Conservation (phyloP, 1,139 yeast genomes). For the Sugiyamaella sp. region DNA sequence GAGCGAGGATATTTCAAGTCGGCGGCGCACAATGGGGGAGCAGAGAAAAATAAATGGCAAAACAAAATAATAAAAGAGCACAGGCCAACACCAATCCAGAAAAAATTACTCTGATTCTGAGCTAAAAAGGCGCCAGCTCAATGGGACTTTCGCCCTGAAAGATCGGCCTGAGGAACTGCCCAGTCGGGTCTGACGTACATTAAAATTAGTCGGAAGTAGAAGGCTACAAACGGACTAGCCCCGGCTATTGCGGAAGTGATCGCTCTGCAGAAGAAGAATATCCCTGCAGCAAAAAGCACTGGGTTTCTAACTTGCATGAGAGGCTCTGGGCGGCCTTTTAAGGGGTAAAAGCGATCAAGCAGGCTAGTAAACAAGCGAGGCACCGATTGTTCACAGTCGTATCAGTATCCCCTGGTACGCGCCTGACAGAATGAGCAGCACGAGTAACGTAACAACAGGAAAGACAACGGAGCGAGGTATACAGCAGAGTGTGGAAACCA, state of each 20-base stretch:
- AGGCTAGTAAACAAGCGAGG: too few species aligned
- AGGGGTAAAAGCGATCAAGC: background rate
- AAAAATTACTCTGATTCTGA: too few species aligned
- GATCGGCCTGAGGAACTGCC: background rate
- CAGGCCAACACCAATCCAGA: too few species aligned
- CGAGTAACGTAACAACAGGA: too few species aligned
- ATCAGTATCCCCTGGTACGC: too few species aligned
- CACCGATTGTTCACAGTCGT: background rate
- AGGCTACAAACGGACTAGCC: background rate
- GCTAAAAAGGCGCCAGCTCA: background rate
- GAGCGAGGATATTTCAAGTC: too few species aligned
- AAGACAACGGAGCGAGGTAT: too few species aligned
- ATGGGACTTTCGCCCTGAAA: background rate
- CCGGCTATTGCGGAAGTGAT: background rate
- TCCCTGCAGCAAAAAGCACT: background rate
- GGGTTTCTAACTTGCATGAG: background rate
- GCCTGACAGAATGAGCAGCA: too few species aligned
- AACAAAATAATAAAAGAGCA: too few species aligned
- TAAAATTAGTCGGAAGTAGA: slow-evolving; percentile 1
- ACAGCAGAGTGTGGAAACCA: too few species aligned
- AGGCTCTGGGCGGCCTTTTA: background rate
- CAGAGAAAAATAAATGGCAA: too few species aligned
- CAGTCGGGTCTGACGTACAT: background rate
- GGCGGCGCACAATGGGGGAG: too few species aligned
- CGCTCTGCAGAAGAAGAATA: background rate